Evolutionary conservation across 306 rosid genomes (phyloP).

Genomic region (Vicia villosa): DNA sequence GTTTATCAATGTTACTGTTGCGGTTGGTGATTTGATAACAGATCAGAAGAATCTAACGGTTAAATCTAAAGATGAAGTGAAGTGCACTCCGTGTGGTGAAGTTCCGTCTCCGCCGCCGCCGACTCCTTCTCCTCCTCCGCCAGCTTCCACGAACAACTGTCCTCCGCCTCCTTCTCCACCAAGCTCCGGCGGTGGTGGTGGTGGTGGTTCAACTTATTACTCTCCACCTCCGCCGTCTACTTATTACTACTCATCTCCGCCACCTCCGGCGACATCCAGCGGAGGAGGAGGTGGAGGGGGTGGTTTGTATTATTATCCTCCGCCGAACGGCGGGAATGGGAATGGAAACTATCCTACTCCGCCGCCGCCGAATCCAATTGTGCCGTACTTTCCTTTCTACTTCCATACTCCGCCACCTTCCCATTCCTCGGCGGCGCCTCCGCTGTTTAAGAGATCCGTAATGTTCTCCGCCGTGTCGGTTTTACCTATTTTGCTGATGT

Average conservation of each 20-base stretch:
- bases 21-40: conserved; percentile 13
- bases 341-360: conserved; percentile 56
- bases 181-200: conserved; percentile 40
- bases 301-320: conserved; percentile 52
- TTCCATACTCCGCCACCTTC: conserved; percentile 67
- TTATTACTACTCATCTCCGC: conserved; percentile 42
- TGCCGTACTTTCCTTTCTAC: conserved; percentile 88
- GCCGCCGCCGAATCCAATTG: conserved; percentile 96
- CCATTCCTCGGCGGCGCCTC: conserved; percentile 47
- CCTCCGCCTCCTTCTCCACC: conserved; percentile 78
- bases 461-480: conserved; percentile 11
- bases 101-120: conserved; percentile 62
- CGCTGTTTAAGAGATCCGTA: conserved; percentile 8
- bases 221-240: conserved; percentile 74
- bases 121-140: conserved; percentile 50
- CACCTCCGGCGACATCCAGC: conserved; percentile 35
- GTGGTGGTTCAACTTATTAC: conserved; percentile 40
- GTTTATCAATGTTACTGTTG: not conserved
- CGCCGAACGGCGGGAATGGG: conserved; percentile 45
- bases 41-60: conserved; percentile 15
- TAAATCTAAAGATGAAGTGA: conserved; percentile 64
- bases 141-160: conserved; percentile 40
- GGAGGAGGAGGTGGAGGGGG: conserved; percentile 41
- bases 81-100: conserved; percentile 80
- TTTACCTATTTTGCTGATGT: conserved; percentile 29